These are phyloP conservation scores for Colletotrichum higginsianum DNA, from an alignment of 2,329 filamentous ascomycete genomes.

Conservation along the genomic window DNA sequence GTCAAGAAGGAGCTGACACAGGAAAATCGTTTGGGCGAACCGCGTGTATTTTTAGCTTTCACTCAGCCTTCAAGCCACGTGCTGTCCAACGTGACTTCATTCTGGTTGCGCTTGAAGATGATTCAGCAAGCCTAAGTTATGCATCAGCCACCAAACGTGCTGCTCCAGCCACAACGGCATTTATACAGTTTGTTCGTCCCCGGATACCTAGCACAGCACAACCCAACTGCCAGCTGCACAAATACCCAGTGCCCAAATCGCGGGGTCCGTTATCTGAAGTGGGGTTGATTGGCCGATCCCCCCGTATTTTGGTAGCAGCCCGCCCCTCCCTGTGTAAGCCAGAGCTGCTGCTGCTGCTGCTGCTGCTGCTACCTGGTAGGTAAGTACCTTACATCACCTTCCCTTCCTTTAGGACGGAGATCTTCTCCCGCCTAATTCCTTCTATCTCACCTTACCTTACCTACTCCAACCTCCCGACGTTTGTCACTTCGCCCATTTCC, in stretches of 20 bases:
- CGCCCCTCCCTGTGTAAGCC: constrained; percentile 6
- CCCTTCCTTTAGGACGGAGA: neutral
- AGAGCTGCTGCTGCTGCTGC: constrained; percentile 3
- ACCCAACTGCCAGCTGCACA: constrained; percentile 9
- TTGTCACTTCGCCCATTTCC: constrained; percentile 2
- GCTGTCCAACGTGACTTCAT: no score
- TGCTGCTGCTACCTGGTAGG: no score
- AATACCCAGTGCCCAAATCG: constrained; percentile 14
- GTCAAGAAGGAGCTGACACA: constrained; percentile 7
- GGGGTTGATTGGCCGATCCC: constrained; percentile 29
- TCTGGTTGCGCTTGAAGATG: no score
- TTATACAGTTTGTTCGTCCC: neutral
- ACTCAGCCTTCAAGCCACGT: neutral
- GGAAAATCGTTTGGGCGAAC: constrained; percentile 36
- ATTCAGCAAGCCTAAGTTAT: no score
- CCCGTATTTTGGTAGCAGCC: neutral
- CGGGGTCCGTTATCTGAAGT: constrained; percentile 38
- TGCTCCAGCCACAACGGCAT: neutral
- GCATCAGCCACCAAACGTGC: accelerated
- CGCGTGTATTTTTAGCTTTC: constrained; percentile 11
- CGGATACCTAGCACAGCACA: neutral
- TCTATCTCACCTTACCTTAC: constrained; percentile 1
- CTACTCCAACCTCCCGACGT: constrained; percentile 14
- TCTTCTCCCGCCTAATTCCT: no score
- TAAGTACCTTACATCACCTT: constrained; percentile 13